Conservation (phyloP, 257 asterid species). For the Solanum arcanum region DNA sequence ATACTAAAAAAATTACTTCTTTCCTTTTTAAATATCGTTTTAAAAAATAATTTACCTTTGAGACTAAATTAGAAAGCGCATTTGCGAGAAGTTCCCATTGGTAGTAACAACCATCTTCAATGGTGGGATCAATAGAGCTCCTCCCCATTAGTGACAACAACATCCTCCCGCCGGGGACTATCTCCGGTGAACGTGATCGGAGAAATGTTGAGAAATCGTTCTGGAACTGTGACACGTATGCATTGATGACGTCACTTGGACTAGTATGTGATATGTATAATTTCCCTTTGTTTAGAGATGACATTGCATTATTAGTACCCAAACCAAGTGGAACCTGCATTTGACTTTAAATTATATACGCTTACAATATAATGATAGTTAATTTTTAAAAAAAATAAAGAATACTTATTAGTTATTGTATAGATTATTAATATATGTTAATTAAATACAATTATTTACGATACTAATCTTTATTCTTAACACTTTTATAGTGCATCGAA, state of each 20-base stretch:
- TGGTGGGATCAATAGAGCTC: constrained; percentile 27
- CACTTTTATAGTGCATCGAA: no score
- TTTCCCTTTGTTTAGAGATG: constrained; percentile 47
- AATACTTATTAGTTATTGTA: no score
- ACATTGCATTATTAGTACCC: neutral
- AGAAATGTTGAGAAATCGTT: constrained; percentile 37
- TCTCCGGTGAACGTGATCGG: constrained; percentile 44
- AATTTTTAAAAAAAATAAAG: no score
- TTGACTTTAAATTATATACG: no score
- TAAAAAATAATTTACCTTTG: constrained; percentile 20
- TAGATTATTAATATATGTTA: no score
- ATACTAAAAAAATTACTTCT: neutral
- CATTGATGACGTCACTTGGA: constrained; percentile 18
- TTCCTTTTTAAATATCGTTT: neutral
- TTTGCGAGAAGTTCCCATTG: constrained; percentile 62
- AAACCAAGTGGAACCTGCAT: constrained; percentile 31
- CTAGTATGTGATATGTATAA: constrained; percentile 54
- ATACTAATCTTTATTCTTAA: no score
- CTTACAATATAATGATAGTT: no score
- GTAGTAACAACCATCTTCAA: constrained; percentile 29
- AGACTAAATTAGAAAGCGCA: constrained; percentile 42
- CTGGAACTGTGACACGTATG: constrained; percentile 39
- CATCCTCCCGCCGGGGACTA: constrained; percentile 52
- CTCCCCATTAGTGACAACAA: constrained; percentile 50
- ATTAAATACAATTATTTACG: no score